Evolutionary conservation across 257 asterid species (phyloP).

Genomic region (Plectranthus barbatus): DNA sequence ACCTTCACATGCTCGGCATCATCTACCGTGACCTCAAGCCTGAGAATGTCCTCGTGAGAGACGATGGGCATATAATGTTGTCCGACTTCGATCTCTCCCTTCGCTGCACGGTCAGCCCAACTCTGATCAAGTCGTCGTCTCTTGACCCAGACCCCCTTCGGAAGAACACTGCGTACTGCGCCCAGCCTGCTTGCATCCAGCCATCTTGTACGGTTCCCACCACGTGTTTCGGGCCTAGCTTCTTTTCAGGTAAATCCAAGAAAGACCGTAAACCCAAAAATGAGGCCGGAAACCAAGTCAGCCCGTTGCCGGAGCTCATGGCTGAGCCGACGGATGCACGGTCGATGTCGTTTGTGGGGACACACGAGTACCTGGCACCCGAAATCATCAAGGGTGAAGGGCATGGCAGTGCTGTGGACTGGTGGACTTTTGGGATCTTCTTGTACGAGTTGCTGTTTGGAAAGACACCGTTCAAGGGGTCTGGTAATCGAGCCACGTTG

Average conservation of each 20-base stretch:
- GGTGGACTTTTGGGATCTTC: too few species aligned
- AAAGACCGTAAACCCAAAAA: slow-evolving; percentile 44
- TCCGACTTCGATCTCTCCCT: too few species aligned
- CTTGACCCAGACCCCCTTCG: slow-evolving; percentile 20
- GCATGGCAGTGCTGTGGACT: slow-evolving; percentile 59
- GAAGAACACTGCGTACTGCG: slow-evolving; percentile 30
- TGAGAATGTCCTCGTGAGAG: slow-evolving; percentile 55
- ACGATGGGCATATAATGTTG: slow-evolving; percentile 57
- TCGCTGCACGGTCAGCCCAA: slow-evolving; percentile 55
- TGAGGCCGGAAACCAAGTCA: slow-evolving; percentile 42
- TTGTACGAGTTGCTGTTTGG: slow-evolving; percentile 50
- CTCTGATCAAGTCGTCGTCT: slow-evolving; percentile 39
- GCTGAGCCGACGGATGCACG: slow-evolving; percentile 63
- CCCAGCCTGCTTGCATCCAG: slow-evolving; percentile 47
- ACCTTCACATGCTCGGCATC: slow-evolving; percentile 60
- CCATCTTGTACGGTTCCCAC: slow-evolving; percentile 50
- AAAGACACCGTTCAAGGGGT: slow-evolving; percentile 55
- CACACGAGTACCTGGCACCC: slow-evolving; percentile 60
- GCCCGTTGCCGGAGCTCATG: too few species aligned
- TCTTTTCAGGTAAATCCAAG: slow-evolving; percentile 38
- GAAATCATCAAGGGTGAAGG: too few species aligned
- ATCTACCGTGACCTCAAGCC: too few species aligned
- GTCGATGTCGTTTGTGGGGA: slow-evolving; percentile 60
- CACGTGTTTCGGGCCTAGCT: slow-evolving; percentile 44
- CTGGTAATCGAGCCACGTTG: slow-evolving; percentile 47